Conservation (phyloP, 2,329 filamentous ascomycete species). For the Diaporthe citriasiana region DNA sequence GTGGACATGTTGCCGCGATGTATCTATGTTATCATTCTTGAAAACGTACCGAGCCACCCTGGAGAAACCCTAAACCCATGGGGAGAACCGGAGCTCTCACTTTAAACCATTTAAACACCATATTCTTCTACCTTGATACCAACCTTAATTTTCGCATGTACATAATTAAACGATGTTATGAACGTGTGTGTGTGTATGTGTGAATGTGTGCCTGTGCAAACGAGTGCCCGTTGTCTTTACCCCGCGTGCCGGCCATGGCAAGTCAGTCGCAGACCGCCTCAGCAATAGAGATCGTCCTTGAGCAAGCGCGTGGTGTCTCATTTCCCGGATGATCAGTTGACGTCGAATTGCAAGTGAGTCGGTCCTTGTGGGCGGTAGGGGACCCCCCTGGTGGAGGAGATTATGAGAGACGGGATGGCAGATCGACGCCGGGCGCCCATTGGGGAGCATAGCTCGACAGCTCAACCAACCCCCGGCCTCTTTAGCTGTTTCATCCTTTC, state of each 20-base stretch:
- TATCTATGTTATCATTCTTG: conserved; percentile 40
- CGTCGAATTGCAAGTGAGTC: conserved; percentile 5
- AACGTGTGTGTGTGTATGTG: conserved; percentile 12
- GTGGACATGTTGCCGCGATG: conserved; percentile 32
- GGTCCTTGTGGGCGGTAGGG: conserved; percentile 16
- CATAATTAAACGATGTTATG: conserved; percentile 19
- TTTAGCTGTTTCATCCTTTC: conserved; percentile 27
- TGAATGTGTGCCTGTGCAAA: not conserved
- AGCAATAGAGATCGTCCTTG: conserved; percentile 16
- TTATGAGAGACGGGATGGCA: conserved; percentile 17
- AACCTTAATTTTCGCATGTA: conserved; percentile 28
- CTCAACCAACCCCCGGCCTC: not conserved
- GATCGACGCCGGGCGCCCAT: not conserved
- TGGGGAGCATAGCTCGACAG: not conserved
- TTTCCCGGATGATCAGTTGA: conserved; percentile 27
- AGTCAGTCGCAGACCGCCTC: not conserved
- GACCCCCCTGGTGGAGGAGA: conserved; percentile 6
- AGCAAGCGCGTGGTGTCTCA: conserved; percentile 39
- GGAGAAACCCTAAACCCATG: conserved; percentile 31
- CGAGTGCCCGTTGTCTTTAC: not conserved
- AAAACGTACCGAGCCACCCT: conserved; percentile 40
- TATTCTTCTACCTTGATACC: conserved; percentile 37
- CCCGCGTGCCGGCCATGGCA: not conserved
- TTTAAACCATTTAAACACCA: conserved; percentile 33
- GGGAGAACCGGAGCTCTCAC: conserved; percentile 37